These are phyloP conservation scores for Zygoascus ofunaensis DNA, from an alignment of 805 yeast genomes.

Conservation along the genomic window DNA sequence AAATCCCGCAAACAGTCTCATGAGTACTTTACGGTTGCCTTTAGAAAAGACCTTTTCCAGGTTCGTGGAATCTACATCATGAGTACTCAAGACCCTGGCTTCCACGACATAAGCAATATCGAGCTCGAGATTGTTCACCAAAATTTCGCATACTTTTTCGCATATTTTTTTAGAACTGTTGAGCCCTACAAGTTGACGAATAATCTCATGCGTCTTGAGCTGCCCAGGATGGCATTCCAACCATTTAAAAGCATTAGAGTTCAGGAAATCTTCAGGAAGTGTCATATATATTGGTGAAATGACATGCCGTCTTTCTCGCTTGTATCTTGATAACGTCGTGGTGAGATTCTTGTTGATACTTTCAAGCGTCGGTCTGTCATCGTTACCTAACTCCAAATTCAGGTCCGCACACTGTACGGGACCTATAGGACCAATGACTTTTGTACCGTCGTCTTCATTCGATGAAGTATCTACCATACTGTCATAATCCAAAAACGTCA, in stretches of 20 bases:
- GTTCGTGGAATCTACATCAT: not conserved
- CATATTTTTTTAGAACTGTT: slow-evolving; percentile 18
- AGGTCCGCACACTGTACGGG: not conserved
- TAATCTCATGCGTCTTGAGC: slow-evolving; percentile 22
- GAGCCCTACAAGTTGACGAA: slow-evolving; percentile 19
- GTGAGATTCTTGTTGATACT: not conserved
- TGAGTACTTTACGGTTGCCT: slow-evolving; percentile 6
- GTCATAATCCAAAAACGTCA: slow-evolving; percentile 7
- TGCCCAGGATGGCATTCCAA: slow-evolving; percentile 13
- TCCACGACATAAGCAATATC: slow-evolving; percentile 23
- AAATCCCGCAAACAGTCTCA: slow-evolving; percentile 15
- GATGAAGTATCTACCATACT: slow-evolving; percentile 5
- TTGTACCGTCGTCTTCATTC: not conserved
- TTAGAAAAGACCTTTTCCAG: slow-evolving; percentile 2
- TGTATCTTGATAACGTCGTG: not conserved
- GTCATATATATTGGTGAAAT: not conserved
- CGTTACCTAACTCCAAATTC: not conserved
- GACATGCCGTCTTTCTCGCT: not conserved
- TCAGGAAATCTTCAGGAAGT: not conserved
- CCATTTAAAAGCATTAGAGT: slow-evolving; percentile 6
- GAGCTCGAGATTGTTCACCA: slow-evolving; percentile 19
- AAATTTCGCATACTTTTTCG: slow-evolving; percentile 21
- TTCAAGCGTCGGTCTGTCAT: not conserved
- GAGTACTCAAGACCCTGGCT: slow-evolving; percentile 11
- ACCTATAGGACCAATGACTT: not conserved